Base-by-base conservation (phyloP, 2,329 filamentous ascomycete genomes). In the Aureobasidium uvarum region DNA sequence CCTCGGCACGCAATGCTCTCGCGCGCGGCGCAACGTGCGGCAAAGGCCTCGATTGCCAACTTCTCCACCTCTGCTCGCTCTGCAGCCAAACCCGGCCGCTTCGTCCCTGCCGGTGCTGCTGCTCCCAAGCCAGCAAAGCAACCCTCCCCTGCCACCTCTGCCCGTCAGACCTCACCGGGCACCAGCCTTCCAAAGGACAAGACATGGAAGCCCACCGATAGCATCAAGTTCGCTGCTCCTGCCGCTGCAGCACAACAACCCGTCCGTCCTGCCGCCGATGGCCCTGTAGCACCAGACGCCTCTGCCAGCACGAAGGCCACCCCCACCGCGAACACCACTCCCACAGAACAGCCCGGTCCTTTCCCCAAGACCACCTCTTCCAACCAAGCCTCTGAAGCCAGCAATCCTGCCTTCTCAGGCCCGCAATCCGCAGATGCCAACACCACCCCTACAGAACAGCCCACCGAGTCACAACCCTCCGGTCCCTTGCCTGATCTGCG, bases 401-500 rank as follows among this genome's bases (percentile, higher is more conserved):
- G 72, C 18, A 75, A 81, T 71, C 71, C 75, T 41, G 74, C 79
- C 67, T 72, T 78, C 70, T 67, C 71, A 62, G 72, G 71, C 66
- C 70, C 75, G 67, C 74, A 69, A 70, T 72, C 70, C 65, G 72
- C 72, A 72, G 56, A 69, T 43, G 70, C 71, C 25, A 76, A 80
- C 67, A 77, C 74, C 31, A 72, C 75, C 45, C 71, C 64, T 6
- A 66, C 72, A 56, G 70, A 67, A 63, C 50, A 69, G 41, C 70
- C 78, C 66, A 72, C 75, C 58, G 77, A 80, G 50, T 68, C 76
- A 55, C 62, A 59, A 20, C 69, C 70, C 23, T 75, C 73, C 18
- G 84, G 88, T 72, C 88, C 91, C 62, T 85, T 97, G 14, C 94
- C 94, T 62, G 93, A 98, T 75, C 83, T 98, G 51, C 95, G 92